Percentiles rank a stretch among this genome's conserved stretches.
Conservation (phyloP, 2,329 filamentous ascomycete species). For the Aspergillus neoniger region DNA sequence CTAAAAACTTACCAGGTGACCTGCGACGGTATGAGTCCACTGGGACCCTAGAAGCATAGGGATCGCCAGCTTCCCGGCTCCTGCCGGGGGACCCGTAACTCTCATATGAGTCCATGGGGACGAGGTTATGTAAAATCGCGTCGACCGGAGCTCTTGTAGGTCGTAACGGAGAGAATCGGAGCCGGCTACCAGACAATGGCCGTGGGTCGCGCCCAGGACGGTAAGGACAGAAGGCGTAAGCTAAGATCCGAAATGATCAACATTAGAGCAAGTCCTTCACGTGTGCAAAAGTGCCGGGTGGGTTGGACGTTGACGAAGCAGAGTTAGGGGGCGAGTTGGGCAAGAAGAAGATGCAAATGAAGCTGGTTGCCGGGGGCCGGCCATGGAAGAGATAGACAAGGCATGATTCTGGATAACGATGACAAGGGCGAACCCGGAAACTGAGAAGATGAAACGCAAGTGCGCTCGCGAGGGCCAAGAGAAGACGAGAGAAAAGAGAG, state of each 20-base stretch:
- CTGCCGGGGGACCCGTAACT: slow-evolving; percentile 48
- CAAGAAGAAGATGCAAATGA: slow-evolving; percentile 26
- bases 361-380: slow-evolving; percentile 21
- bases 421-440: slow-evolving; percentile 18
- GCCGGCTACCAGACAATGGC: neutral
- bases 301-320: slow-evolving; percentile 25
- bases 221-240: slow-evolving; percentile 25
- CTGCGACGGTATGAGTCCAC: slow-evolving; percentile 49
- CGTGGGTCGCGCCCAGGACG: slow-evolving; percentile 7
- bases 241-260: slow-evolving; percentile 43
- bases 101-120: slow-evolving; percentile 51
- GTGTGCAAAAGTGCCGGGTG: slow-evolving; percentile 22
- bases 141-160: neutral
- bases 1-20: slow-evolving; percentile 46
- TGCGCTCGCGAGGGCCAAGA: slow-evolving; percentile 20
- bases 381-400: slow-evolving; percentile 18
- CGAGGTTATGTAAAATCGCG: neutral
- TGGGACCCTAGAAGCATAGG: slow-evolving; percentile 33
- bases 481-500: slow-evolving; percentile 15
- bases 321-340: slow-evolving; percentile 26
- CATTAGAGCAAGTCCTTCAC: slow-evolving; percentile 36
- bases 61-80: slow-evolving; percentile 44
- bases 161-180: neutral
- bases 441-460: slow-evolving; percentile 22
- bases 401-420: slow-evolving; percentile 14